Base-by-base conservation (phyloP, 176 grass and related monocot species). In the Oryza glumipatula region DNA sequence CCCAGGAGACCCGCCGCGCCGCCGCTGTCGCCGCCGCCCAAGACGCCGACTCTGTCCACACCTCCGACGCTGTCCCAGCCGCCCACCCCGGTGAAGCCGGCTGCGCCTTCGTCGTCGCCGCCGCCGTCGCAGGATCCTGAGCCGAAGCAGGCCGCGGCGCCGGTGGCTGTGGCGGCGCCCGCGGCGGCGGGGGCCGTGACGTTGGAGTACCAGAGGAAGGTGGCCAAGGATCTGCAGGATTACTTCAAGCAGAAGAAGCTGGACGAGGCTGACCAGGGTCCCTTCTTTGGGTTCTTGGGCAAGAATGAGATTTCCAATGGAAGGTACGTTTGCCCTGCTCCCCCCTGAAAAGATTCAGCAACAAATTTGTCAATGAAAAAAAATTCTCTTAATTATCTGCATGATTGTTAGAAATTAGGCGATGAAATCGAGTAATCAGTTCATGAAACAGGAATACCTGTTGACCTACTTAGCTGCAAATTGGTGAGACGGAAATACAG, bases 221-320 rank as follows among this genome's bases (percentile, higher is more conserved):
- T 92, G 79, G 97, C 97, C 23, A 99, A 91, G 88, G 97, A 99
- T 64, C 87, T 99, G 88, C 97, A 99, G 87, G 91, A 99, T 3
- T 99, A 96, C 80, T 99, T 96, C 83, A 99, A 92, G 81, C 90
- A 96, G 91, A 96, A 96, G 90, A 99, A 99, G 85, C 87, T 92
- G 46, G 97, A 99, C 76, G 91, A 94, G 67, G 82, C 92, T 9
- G 49, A 84, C 67, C 97, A 94, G 87, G 97, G 94, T 0, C 97
- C 97, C 0, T 87, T 90, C 85, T 96, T 99, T 82, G 97, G 97
- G 19, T 99, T 94, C 76, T 73, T 92, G 43, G 66, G 65, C 52
- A 99, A 96, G 78, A 99, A 99, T 82, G 97, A 99, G 68, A 96
- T 96, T 78, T 30, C 88, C 77, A 99, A 99, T 82, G 97, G 97